Evolutionary conservation across 768 basidiomycete species (phyloP), one percentile per base, ranked within the genome.

Genomic region (Wakefieldia striispora): DNA sequence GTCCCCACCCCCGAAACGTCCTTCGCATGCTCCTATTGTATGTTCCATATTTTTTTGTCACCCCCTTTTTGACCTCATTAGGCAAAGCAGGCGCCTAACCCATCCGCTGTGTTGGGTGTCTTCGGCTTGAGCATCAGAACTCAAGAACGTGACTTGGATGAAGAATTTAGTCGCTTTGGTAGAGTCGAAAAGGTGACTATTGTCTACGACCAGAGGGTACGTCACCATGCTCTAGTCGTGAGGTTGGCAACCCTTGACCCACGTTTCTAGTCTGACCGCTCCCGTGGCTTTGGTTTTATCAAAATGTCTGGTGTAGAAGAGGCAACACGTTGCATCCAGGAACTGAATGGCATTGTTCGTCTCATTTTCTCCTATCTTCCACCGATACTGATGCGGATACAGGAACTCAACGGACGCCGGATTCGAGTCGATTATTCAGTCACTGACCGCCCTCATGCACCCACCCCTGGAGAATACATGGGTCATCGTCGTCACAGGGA

Each of bases 401-500:
- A 95, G 92, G 92, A 94, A 59, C 76, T 99, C 46, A 95, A 98
- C 60, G 95, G 94, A 21, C 90, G 95, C 53, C 84, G 89, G 47
- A 95, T 99, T 59, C 91, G 95, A 49, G 97, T 99, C 31, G 95
- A 98, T 65, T 99, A 89, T 66, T 97, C 93, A 0, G 89, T 95
- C 42, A 99, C 95, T 10, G 84, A 88, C 54, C 83, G 91, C 40
- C 91, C 95, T 21, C 95, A 99, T 70, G 86, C 89, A 13, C 92
- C 97, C 9, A 99, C 95, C 10, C 95, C 95, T 4, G 95, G 95
- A 53, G 91, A 97, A 72, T 99, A 97, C 69, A 95, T 95, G 91
- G 93, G 95, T 12, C 88, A 91, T 57, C 82, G 89, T 42, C 86
- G 88, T 49, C 62, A 71, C 61, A 76, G 80, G 51, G 81, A 78